Evolutionary conservation across 768 basidiomycete species (phyloP), one percentile per base, ranked within the genome.

Genomic region (Sporobolomyces roseus): DNA sequence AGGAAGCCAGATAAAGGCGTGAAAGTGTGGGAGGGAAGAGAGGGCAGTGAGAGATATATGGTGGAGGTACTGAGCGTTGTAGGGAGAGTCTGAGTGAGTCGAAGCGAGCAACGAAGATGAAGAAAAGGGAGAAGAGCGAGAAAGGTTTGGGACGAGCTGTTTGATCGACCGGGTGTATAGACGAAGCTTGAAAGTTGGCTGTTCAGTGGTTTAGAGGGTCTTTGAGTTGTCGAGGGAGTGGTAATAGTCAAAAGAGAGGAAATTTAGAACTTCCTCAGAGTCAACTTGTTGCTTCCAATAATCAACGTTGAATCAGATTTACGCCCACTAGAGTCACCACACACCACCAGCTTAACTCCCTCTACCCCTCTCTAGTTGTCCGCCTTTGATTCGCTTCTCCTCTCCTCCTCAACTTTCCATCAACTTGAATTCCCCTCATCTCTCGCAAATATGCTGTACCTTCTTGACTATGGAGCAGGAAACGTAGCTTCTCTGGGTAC

Each of bases 381-480:
- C n/a, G 10, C 46, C 17, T 12, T 19, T 21, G 46, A 48, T 8
- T 61, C 59, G 4, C 25, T 38, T 59, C 49, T 8, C 14, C 41
- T 46, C 52, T 6, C 4, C 53, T 48, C 23, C 12, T n/a, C 35
- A 6, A 25, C 41, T 3, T 25, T 29, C 49, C 23, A n/a, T 30
- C 32, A 3, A 38, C 51, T 51, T n/a, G 27, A 23, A n/a, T n/a
- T n/a, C n/a, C 54, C 38, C 6, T 12, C 36, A 23, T 19, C 36
- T 56, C 55, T 25, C 55, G 10, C 55, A 27, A 12, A 29, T 21
- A 66, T 62, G 63, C 63, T 66, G n/a, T 72, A 61, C 51, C 55
- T 63, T 27, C 63, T 62, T 59, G 74, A 74, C 36, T 72, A 72
- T 51, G 71, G 71, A 33, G 71, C 66, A 59, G 71, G 71, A 23